Base-by-base conservation (phyloP, 2,329 filamentous ascomycete genomes). In the Tetracladium maxilliforme region DNA sequence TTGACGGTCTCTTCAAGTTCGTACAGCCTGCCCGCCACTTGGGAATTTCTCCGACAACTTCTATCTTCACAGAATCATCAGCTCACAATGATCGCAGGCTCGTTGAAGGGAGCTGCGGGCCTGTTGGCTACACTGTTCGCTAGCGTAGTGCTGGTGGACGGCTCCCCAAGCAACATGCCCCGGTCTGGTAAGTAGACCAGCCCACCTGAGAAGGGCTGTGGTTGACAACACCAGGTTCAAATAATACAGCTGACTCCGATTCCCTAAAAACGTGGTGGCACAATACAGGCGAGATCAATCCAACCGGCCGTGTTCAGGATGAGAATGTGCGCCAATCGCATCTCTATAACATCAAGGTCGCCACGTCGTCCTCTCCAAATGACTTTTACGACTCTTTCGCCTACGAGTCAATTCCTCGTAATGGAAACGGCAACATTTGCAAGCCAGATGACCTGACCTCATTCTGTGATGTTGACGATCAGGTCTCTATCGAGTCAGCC, bases 381-480 rank as follows among this genome's bases (percentile, higher is more conserved):
- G 19, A 22, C 10, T 40, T 29, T 52, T 37, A 37, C 23, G 34
- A 45, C 25, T 49, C 48, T 3, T 51, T 51, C 24, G 46, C 46
- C 7, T 49, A 51, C 27, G 45, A 51, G 31, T 30, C 37, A 16
- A 49, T 51, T 16, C 48, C 48, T 1, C 33, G 47, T 10, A 51
- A 48, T 30, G 48, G 48, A n/a, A 45, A 45, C 22, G 43, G 40
- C 8, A 38, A 43, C 10, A 45, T 48, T 19, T 34, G 30, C 22
- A 22, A 26, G 11, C 39, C 39, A 4, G 30, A 31, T 4, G 34
- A 39, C 12, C 37, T 41, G 4, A 33, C 24, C 10, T 36, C 28
- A 11, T 19, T 22, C 7, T 34, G 26, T 16, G 36, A 28, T 4
- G 34, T 30, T 3, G 34, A 43, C 20, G 47, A 51, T 26, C 32